Conservation (phyloP, 495 filamentous ascomycete genomes). For the Xylaria castorea region DNA sequence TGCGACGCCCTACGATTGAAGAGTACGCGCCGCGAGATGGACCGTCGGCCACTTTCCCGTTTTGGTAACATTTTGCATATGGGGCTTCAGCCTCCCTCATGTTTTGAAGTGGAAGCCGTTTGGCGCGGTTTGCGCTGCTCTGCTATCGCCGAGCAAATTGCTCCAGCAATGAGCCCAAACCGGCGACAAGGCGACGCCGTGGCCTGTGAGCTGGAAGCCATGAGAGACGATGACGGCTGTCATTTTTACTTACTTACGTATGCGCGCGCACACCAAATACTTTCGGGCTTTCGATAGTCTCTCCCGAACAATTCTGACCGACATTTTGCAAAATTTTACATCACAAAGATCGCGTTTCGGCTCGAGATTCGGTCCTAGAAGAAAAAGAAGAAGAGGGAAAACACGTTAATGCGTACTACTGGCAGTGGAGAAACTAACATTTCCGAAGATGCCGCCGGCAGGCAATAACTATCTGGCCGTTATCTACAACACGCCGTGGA, state of each 20-base stretch:
- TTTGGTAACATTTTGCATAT: background rate
- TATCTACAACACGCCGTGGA: background rate
- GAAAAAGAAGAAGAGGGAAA: background rate
- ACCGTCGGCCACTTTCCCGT: background rate
- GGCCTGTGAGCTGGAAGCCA: too few relatives aligned
- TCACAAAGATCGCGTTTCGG: background rate
- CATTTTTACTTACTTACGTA: background rate
- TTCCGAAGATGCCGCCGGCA: conserved; percentile 9
- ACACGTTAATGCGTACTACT: background rate
- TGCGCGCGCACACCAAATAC: background rate
- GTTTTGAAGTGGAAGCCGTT: background rate
- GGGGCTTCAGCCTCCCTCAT: background rate
- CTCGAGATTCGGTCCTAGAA: background rate
- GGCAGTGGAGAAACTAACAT: background rate
- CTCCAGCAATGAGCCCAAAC: too few relatives aligned
- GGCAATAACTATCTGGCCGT: background rate
- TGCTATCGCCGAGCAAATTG: too few relatives aligned
- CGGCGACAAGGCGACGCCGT: too few relatives aligned
- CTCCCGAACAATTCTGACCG: background rate
- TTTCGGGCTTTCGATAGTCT: conserved; percentile 6
- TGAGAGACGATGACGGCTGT: background rate
- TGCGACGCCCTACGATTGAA: background rate
- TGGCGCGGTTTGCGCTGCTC: background rate
- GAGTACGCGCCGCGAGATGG: background rate
- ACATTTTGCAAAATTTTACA: background rate